Percentiles rank a stretch among this genome's conserved stretches.
Conservation (phyloP, 1,284 basidiomycete species). For the Amylostereum areolatum region DNA sequence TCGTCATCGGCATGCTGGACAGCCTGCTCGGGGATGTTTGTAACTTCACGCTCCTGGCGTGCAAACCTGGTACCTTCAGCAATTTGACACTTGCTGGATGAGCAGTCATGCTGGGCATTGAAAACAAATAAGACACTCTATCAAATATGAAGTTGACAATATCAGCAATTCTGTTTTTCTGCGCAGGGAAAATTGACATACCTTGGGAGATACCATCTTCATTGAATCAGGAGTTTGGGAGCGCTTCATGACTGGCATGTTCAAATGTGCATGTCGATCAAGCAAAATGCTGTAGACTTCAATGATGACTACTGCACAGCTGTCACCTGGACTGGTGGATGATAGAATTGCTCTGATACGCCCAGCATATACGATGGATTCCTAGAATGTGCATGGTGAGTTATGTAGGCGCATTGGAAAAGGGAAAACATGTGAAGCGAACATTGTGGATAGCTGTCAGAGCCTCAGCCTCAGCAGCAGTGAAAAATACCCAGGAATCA, state of each 20-base stretch:
- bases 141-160: background rate
- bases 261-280: conserved; percentile 3
- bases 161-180: too few species aligned
- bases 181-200: too few species aligned
- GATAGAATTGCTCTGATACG: too few species aligned
- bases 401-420: too few species aligned
- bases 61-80: background rate
- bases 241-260: conserved; percentile 4
- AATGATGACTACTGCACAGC: conserved; percentile 1
- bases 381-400: too few species aligned
- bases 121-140: background rate
- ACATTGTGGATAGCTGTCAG: too few species aligned
- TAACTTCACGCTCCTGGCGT: background rate
- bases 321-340: too few species aligned
- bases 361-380: too few species aligned
- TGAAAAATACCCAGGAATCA: too few species aligned
- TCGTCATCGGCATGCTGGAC: background rate
- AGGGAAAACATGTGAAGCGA: too few species aligned
- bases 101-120: background rate
- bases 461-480: too few species aligned
- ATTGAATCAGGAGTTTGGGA: conserved; percentile 4
- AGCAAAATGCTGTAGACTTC: background rate
- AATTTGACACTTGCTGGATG: background rate
- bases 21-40: background rate
- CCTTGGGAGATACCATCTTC: conserved; percentile 4